A percentile compares a stretch with the other conserved stretches of the same genome.
Conservation (phyloP, 106 monocot species). For the Iris macrosiphon region DNA sequence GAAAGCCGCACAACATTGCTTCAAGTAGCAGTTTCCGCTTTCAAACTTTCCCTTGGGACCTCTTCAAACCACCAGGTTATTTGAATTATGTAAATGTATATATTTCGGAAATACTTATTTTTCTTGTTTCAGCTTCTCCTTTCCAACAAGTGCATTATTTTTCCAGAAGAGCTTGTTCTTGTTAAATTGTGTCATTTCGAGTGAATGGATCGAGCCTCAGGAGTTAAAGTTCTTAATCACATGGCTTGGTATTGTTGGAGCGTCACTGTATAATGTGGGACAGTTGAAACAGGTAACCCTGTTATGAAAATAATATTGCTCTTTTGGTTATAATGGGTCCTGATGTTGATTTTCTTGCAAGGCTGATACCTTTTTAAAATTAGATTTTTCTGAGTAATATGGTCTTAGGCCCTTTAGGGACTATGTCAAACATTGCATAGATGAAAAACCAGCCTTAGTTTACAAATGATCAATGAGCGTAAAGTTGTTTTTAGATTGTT, state of each 20-base stretch:
- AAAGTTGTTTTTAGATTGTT: too few relatives aligned
- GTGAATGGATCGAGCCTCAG: constrained; percentile 41
- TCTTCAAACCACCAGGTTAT: constrained; percentile 26
- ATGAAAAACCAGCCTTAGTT: too few relatives aligned
- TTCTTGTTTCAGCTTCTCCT: background rate
- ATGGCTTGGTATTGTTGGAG: constrained; percentile 44
- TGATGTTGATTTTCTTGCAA: too few relatives aligned
- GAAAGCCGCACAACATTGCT: constrained; percentile 36
- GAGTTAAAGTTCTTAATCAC: constrained; percentile 62
- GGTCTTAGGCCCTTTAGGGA: too few relatives aligned
- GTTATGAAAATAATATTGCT: background rate
- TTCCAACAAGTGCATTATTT: constrained; percentile 7
- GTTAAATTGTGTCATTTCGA: constrained; percentile 36
- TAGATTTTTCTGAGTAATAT: too few relatives aligned
- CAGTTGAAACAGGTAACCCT: constrained; percentile 33
- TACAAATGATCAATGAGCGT: too few relatives aligned
- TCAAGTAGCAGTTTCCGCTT: constrained; percentile 28
- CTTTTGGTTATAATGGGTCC: too few relatives aligned
- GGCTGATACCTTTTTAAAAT: too few relatives aligned
- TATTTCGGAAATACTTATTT: background rate
- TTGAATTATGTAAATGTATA: background rate
- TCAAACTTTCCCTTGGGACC: constrained; percentile 37
- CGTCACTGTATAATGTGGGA: constrained; percentile 33
- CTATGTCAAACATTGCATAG: too few relatives aligned
- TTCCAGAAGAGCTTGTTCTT: constrained; percentile 38